phyloP scores from a whole-genome alignment of 108 stramenopile genomes.

The Cyclotella cryptica region DNA sequence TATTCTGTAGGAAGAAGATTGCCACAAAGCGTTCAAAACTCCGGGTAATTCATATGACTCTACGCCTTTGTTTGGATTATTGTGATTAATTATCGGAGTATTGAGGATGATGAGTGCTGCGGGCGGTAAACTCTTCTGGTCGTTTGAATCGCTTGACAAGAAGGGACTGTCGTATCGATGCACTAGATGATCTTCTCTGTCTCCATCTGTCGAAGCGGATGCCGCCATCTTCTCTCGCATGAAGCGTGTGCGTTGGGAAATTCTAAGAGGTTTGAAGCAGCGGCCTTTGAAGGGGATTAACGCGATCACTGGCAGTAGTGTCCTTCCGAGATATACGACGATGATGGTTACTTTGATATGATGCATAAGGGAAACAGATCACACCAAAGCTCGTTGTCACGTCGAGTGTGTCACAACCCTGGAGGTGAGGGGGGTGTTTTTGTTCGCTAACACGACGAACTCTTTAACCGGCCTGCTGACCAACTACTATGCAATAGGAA shows the following conservation, averaged over 20 bases:
- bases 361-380: too few species aligned
- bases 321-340: neutral
- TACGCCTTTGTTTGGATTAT: slow-evolving; percentile 2
- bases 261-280: too few species aligned
- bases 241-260: neutral
- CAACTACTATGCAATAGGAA: too few species aligned
- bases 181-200: neutral
- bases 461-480: too few species aligned
- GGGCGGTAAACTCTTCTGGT: slow-evolving; percentile 3
- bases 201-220: neutral
- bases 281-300: neutral
- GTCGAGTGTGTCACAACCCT: too few species aligned
- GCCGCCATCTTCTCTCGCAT: neutral
- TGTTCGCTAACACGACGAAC: too few species aligned
- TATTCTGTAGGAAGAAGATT: slow-evolving; percentile 62
- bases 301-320: neutral
- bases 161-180: slow-evolving; percentile 51
- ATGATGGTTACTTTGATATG: too few species aligned
- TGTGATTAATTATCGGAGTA: slow-evolving; percentile 53
- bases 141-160: neutral
- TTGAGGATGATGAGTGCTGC: slow-evolving; percentile 68
- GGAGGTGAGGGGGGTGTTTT: too few species aligned
- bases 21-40: slow-evolving; percentile 71
- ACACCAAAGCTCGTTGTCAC: too few species aligned
- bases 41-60: slow-evolving; percentile 15